Evolutionary conservation across 2,329 filamentous ascomycete species (phyloP).

Genomic region (Fusarium sp.): DNA sequence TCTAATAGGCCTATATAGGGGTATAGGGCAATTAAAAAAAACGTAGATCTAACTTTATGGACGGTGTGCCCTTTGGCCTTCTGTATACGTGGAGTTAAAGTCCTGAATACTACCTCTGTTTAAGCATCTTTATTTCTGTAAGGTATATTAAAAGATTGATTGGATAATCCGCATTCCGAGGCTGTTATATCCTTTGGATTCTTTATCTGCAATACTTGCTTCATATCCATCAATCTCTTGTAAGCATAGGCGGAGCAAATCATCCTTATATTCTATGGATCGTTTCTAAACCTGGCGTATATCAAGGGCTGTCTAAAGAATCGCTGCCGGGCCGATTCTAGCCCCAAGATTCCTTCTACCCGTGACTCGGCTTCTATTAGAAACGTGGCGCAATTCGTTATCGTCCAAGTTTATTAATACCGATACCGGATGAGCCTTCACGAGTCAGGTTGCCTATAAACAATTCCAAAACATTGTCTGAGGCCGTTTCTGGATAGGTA

Average conservation of each 20-base stretch:
- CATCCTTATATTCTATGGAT: not conserved
- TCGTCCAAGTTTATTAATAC: constrained; percentile 1
- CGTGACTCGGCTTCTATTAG: constrained; percentile 14
- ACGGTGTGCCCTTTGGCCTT: too few relatives aligned
- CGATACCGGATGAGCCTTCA: constrained; percentile 6
- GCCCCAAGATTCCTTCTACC: not conserved
- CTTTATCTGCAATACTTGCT: not conserved
- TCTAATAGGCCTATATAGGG: too few relatives aligned
- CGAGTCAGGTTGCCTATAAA: constrained; percentile 5
- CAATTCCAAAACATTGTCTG: constrained; percentile 1
- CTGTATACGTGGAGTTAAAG: too few relatives aligned
- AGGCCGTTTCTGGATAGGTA: constrained; percentile 1
- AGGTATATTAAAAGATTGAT: too few relatives aligned
- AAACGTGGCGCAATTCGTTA: constrained; percentile 25
- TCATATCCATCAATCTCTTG: not conserved
- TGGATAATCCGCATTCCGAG: too few relatives aligned
- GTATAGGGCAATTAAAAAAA: too few relatives aligned
- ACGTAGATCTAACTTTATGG: too few relatives aligned
- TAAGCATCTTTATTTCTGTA: too few relatives aligned
- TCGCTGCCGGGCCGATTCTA: constrained; percentile 14
- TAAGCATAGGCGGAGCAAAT: too few relatives aligned
- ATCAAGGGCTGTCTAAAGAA: constrained; percentile 8
- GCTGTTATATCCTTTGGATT: too few relatives aligned
- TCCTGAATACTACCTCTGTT: too few relatives aligned
- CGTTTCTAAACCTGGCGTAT: constrained; percentile 1